phyloP scores from a whole-genome alignment of 306 rosid species.

The Citrullus amarus region DNA sequence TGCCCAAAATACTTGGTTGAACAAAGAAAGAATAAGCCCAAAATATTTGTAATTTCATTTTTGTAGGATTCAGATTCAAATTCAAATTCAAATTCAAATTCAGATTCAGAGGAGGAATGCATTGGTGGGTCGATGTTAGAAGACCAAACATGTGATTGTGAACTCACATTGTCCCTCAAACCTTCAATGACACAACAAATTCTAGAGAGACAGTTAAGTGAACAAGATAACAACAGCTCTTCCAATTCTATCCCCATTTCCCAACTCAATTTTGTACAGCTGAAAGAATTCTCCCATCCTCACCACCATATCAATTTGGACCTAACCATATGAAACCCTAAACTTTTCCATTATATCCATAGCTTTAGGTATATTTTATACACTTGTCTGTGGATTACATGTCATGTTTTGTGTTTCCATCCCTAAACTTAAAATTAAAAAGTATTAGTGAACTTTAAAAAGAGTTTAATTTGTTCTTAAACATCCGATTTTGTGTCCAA shows the following conservation, averaged over 20 bases:
- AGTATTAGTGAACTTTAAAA: too few species aligned
- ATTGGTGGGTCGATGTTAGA: background rate
- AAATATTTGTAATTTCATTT: too few species aligned
- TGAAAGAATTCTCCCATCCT: background rate
- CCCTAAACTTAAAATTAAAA: too few species aligned
- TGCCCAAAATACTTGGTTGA: too few species aligned
- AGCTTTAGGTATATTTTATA: background rate
- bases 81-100: background rate
- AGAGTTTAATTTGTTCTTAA: too few species aligned
- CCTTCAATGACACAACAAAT: background rate
- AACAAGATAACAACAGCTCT: background rate
- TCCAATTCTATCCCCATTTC: background rate
- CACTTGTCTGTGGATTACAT: background rate
- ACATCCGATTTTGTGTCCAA: too few species aligned
- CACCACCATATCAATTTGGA: conserved; percentile 35
- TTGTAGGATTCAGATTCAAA: background rate
- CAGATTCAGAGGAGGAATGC: conserved; percentile 1
- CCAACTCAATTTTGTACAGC: background rate
- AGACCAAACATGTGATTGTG: conserved; percentile 17
- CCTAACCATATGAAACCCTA: conserved; percentile 26
- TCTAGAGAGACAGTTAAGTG: background rate
- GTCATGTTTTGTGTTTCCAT: too few species aligned
- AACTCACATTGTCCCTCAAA: conserved; percentile 25
- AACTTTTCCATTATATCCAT: background rate
- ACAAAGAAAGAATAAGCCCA: too few species aligned